Base-by-base conservation (phyloP, 2,329 filamentous ascomycete genomes). In the Colletotrichum camelliae region DNA sequence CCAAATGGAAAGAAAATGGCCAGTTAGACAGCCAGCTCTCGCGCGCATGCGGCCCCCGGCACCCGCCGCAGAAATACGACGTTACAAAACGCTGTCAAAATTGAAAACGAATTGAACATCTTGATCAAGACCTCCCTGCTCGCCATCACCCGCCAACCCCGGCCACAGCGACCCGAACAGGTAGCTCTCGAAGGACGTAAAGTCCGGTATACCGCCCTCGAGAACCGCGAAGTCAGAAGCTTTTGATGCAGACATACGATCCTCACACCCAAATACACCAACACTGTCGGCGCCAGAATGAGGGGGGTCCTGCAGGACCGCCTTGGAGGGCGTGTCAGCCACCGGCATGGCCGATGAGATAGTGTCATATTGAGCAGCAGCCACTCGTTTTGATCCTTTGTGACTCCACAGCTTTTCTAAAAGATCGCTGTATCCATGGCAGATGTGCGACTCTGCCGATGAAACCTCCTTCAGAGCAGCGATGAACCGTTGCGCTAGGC, bases 341-440 rank as follows among this genome's bases (percentile, higher is more conserved):
- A 52, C n/a, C n/a, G 1, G 2, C 1, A 0, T 52, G 13, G 0
- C 12, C 10, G 3, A 21, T 21, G 43, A 48, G 10, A 0, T 1
- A 1, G 4, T 24, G 43, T 52, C 4, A 21, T 52, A 0, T 4
- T 24, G n/a, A 52, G n/a, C 6, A 52, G n/a, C 10, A 6, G 43
- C 4, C 37, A 2, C 43, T 21, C 43, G 1, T 3, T 52, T 52
- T 52, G 6, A 52, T 4, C 6, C 43, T 13, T 2, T 21, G 43
- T 6, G 7, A 0, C n/a, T 52, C 43, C 43, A 52, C 43, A 52
- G n/a, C n/a, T 52, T 52, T 24, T 13, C 3, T 12, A 52, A 24
- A 52, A 52, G 43, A 52, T 52, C 43, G 43, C 55, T 58, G 55
- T 29, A 58, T 29, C 55, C 27, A 21, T 24, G 9, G 6, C 24